Conservation (phyloP, 2,329 filamentous ascomycete species). For the Penicillium brasilianum region DNA sequence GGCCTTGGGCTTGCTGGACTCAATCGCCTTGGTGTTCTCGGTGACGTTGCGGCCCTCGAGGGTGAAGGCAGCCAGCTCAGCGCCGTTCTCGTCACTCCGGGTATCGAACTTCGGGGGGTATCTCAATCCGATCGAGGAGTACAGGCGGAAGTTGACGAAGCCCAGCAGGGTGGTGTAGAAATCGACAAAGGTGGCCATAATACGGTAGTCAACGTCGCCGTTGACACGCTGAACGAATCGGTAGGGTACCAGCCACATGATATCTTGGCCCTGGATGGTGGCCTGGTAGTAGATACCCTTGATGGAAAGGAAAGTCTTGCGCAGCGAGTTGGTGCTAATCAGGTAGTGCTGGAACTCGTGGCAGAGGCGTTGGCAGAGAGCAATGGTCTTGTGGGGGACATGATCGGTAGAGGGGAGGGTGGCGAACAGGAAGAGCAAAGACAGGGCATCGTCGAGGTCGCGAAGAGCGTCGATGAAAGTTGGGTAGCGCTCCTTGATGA, state of each 20-base stretch:
- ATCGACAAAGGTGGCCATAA: constrained; percentile 99
- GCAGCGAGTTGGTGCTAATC: constrained; percentile 86
- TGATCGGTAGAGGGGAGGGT: constrained; percentile 89
- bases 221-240: constrained; percentile 95
- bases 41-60: constrained; percentile 74
- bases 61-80: constrained; percentile 87
- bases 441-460: constrained; percentile 94
- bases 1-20: constrained; percentile 59
- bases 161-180: constrained; percentile 97
- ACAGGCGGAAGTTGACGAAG: constrained; percentile 95
- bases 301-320: constrained; percentile 96
- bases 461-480: constrained; percentile 93
- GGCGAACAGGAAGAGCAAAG: constrained; percentile 96
- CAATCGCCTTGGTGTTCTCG: constrained; percentile 55
- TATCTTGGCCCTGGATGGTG: constrained; percentile 93
- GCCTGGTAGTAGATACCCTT: constrained; percentile 99
- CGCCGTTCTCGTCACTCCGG: constrained; percentile 84
- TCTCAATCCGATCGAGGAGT: constrained; percentile 86
- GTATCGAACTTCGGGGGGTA: constrained; percentile 95
- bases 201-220: constrained; percentile 94
- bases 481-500: constrained; percentile 97
- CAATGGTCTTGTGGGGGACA: constrained; percentile 93
- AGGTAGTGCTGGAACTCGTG: constrained; percentile 98
- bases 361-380: constrained; percentile 88
- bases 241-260: constrained; percentile 96